These are phyloP conservation scores for Scheffersomyces titani DNA, from an alignment of 1,139 yeast genomes.

Conservation along the genomic window DNA sequence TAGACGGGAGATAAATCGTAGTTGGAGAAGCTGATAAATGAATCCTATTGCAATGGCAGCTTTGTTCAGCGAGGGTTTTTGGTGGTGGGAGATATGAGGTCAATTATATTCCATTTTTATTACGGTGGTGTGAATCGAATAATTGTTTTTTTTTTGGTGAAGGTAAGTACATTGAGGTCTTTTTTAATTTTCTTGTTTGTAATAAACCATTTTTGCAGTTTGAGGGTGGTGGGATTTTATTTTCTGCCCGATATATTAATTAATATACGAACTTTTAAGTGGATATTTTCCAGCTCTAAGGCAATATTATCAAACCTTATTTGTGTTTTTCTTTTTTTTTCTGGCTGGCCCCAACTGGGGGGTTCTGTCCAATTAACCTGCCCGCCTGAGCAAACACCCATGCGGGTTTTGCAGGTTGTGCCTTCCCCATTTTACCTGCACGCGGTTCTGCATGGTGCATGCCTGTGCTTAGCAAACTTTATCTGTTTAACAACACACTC, in stretches of 20 bases:
- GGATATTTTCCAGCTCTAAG: background rate
- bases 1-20: background rate
- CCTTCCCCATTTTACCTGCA: background rate
- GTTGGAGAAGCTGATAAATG: background rate
- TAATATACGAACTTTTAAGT: background rate
- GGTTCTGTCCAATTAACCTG: background rate
- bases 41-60: background rate
- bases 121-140: background rate
- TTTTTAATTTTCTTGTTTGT: background rate
- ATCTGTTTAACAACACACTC: background rate
- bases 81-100: background rate
- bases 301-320: background rate
- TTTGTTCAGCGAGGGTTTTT: background rate
- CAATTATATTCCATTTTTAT: background rate
- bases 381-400: background rate
- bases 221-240: background rate
- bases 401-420: background rate
- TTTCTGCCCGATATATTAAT: background rate
- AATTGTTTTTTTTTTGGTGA: background rate
- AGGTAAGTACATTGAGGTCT: background rate
- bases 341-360: background rate
- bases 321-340: background rate
- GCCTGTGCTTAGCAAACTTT: background rate
- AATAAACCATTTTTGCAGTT: background rate
- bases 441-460: background rate